Conservation (phyloP, 495 filamentous ascomycete genomes). For the Clohesyomyces aquaticus region DNA sequence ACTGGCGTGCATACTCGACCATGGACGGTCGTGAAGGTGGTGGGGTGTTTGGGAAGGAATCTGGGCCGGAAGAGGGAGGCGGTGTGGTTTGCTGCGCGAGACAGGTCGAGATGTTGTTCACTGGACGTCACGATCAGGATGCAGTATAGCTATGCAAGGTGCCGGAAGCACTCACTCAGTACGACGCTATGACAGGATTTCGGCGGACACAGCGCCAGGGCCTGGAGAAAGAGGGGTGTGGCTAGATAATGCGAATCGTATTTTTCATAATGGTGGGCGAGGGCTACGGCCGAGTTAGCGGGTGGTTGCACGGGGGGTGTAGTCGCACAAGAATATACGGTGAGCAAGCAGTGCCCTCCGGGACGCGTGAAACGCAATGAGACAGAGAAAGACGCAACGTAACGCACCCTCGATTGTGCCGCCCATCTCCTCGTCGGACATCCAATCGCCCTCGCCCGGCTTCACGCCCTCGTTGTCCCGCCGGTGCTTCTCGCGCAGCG, state of each 20-base stretch:
- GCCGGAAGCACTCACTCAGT: conserved; percentile 57
- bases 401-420: conserved; percentile 67
- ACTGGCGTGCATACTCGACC: conserved; percentile 65
- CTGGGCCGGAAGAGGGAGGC: conserved; percentile 33
- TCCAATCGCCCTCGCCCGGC: conserved; percentile 70
- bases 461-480: conserved; percentile 65
- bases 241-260: conserved; percentile 75
- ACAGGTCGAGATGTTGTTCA: conserved; percentile 72
- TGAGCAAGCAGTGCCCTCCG: conserved; percentile 4
- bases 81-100: conserved; percentile 66
- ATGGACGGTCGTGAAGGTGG: conserved; percentile 54
- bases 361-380: neutral
- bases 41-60: conserved; percentile 25
- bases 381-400: too few species aligned
- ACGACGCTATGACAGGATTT: conserved; percentile 73
- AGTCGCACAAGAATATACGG: conserved; percentile 14
- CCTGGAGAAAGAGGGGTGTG: conserved; percentile 85
- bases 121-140: conserved; percentile 49
- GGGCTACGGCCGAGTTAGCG: conserved; percentile 52
- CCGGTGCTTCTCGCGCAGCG: conserved; percentile 70
- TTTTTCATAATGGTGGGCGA: conserved; percentile 72
- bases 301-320: conserved; percentile 3
- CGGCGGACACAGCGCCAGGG: conserved; percentile 62
- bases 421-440: conserved; percentile 72
- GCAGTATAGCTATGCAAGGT: conserved; percentile 1